phyloP scores from a whole-genome alignment of 306 rosid genomes.

The Prunus mira region DNA sequence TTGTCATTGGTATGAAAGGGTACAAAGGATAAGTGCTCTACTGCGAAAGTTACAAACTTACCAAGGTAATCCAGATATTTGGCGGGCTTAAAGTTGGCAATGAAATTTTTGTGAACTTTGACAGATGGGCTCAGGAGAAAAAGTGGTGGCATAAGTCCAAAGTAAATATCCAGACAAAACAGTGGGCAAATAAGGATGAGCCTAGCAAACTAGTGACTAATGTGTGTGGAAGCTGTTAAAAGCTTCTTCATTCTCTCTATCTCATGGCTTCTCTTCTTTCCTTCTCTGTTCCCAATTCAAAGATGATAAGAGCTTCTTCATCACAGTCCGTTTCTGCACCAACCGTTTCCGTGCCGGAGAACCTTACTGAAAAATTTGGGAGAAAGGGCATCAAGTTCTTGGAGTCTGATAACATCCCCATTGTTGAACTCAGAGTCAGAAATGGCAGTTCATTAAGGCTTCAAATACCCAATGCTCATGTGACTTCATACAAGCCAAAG shows the following conservation, averaged over 20 bases:
- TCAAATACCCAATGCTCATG: slow-evolving; percentile 85
- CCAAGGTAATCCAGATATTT: too few relatives aligned
- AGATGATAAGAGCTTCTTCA: slow-evolving; percentile 47
- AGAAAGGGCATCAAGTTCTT: slow-evolving; percentile 79
- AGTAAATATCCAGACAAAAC: slow-evolving; percentile 31
- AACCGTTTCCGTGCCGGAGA: slow-evolving; percentile 41
- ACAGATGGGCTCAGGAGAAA: not conserved
- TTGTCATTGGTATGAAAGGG: too few relatives aligned
- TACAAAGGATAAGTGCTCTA: not conserved
- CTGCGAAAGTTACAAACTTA: not conserved
- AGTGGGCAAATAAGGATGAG: slow-evolving; percentile 38
- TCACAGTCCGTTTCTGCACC: slow-evolving; percentile 26
- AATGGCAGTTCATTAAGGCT: slow-evolving; percentile 86
- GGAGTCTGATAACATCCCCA: slow-evolving; percentile 50
- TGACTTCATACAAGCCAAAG: slow-evolving; percentile 85
- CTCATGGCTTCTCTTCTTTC: slow-evolving; percentile 86
- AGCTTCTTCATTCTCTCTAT: slow-evolving; percentile 28
- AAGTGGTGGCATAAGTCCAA: slow-evolving; percentile 4
- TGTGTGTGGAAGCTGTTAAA: slow-evolving; percentile 51
- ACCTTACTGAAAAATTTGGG: slow-evolving; percentile 61
- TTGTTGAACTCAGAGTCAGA: slow-evolving; percentile 68
- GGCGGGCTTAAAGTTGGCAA: not conserved
- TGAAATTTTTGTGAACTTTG: not conserved
- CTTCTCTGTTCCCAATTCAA: slow-evolving; percentile 68
- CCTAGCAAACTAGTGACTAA: slow-evolving; percentile 33